These are phyloP conservation scores for Auricularia heimuer DNA, from an alignment of 768 basidiomycete species.

Conservation along the genomic window DNA sequence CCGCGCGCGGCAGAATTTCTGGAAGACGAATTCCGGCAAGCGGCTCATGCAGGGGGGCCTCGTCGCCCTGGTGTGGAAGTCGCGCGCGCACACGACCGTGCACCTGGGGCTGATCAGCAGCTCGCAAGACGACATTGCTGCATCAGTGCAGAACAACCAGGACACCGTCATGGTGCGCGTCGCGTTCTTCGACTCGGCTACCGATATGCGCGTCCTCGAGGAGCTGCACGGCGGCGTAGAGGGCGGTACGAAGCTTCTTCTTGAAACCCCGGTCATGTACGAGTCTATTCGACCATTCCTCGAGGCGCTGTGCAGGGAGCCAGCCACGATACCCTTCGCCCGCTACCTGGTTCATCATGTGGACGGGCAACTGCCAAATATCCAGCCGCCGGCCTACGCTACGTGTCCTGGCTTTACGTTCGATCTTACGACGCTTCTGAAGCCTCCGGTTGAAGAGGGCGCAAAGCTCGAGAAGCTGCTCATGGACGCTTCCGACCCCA, in stretches of 20 bases:
- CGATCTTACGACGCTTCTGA: slow-evolving; percentile 46
- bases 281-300: slow-evolving; percentile 62
- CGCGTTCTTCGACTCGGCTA: slow-evolving; percentile 51
- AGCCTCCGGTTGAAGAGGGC: slow-evolving; percentile 14
- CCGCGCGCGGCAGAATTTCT: slow-evolving; percentile 39
- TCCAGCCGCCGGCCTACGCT: slow-evolving; percentile 49
- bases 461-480: slow-evolving; percentile 28
- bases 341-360: slow-evolving; percentile 41
- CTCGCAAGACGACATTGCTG: slow-evolving; percentile 33
- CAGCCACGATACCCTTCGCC: slow-evolving; percentile 46
- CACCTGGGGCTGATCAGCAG: slow-evolving; percentile 47
- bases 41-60: slow-evolving; percentile 53
- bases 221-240: not conserved
- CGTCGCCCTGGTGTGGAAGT: slow-evolving; percentile 41
- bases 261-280: slow-evolving; percentile 58
- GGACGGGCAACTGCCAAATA: slow-evolving; percentile 11
- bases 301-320: slow-evolving; percentile 43
- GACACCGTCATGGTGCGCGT: slow-evolving; percentile 37
- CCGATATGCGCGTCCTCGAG: slow-evolving; percentile 34
- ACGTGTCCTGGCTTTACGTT: slow-evolving; percentile 44
- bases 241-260: slow-evolving; percentile 24
- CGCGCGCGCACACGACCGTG: slow-evolving; percentile 21
- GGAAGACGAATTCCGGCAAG: slow-evolving; percentile 52
- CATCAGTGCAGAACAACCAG: slow-evolving; percentile 27
- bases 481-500: slow-evolving; percentile 31